These are phyloP conservation scores for Agaricus subrufescens DNA, from an alignment of 768 basidiomycete genomes.

Conservation along the genomic window DNA sequence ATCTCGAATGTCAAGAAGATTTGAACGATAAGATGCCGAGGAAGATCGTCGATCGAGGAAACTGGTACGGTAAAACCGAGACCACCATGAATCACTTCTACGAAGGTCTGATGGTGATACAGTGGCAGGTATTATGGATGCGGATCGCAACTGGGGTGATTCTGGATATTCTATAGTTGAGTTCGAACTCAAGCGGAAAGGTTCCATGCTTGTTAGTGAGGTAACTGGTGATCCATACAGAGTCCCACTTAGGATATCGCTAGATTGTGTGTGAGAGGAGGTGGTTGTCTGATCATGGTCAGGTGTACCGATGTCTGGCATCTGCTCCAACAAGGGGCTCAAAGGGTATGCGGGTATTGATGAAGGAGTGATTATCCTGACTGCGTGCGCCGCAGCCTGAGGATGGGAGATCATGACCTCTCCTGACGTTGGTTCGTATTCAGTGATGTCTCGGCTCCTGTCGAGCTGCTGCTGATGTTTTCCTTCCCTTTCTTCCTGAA, in stretches of 20 bases:
- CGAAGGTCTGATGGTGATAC: constrained; percentile 43
- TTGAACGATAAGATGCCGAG: constrained; percentile 22
- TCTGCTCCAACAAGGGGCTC: constrained; percentile 34
- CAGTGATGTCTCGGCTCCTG: constrained; percentile 2
- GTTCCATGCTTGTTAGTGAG: constrained; percentile 23
- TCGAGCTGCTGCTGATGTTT: constrained; percentile 16
- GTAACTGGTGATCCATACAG: constrained; percentile 20
- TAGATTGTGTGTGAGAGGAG: constrained; percentile 23
- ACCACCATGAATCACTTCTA: constrained; percentile 76
- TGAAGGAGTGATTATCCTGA: constrained; percentile 29
- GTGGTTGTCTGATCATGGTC: constrained; percentile 17
- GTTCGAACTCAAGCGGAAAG: constrained; percentile 20
- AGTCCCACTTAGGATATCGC: constrained; percentile 22
- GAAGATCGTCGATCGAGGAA: constrained; percentile 57
- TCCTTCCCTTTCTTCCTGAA: constrained; percentile 23
- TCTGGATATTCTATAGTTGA: constrained; percentile 37
- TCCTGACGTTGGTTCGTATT: constrained; percentile 11
- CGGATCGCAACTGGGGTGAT: constrained; percentile 18
- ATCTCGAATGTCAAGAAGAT: constrained; percentile 61
- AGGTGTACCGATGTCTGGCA: constrained; percentile 28
- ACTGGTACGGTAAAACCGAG: constrained; percentile 61
- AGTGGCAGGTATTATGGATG: constrained; percentile 2
- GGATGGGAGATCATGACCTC: constrained; percentile 14
- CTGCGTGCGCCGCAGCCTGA: constrained; percentile 16
- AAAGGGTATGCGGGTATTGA: constrained; percentile 27